Conservation (phyloP, 2,329 filamentous ascomycete species). For the Pseudogymnoascus sp. region DNA sequence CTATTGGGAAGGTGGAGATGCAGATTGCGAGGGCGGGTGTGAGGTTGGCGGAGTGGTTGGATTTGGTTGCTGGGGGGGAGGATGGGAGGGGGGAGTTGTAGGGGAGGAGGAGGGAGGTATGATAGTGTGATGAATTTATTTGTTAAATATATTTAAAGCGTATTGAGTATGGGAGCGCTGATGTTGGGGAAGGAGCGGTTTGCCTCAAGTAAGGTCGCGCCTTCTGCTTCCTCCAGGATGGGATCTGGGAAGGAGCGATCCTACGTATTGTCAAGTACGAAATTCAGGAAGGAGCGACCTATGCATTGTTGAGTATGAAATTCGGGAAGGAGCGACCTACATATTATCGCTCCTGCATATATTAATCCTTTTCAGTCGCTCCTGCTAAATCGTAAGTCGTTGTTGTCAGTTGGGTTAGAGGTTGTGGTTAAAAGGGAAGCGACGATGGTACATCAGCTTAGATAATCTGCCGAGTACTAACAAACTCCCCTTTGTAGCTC, state of each 20-base stretch:
- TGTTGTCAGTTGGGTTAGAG: background rate
- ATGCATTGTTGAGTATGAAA: too few species aligned
- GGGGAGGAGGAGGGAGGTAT: background rate
- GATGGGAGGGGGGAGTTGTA: slow-evolving; percentile 11
- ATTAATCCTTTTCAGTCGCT: background rate
- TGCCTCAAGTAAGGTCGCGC: background rate
- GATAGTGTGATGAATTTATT: background rate
- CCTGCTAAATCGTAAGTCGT: background rate
- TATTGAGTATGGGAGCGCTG: background rate
- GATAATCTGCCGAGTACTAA: background rate
- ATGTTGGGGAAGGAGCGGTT: background rate
- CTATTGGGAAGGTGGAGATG: slow-evolving; percentile 54
- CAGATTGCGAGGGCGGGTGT: slow-evolving; percentile 62
- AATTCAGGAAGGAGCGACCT: background rate
- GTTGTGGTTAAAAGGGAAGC: background rate
- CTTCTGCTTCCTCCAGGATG: background rate
- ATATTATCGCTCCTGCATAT: background rate
- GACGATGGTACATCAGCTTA: background rate
- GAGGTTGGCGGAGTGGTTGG: slow-evolving; percentile 58
- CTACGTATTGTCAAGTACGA: too few species aligned
- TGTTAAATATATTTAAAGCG: background rate
- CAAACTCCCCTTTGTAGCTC: slow-evolving; percentile 9
- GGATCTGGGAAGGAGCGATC: background rate
- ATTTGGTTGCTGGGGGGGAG: slow-evolving; percentile 43
- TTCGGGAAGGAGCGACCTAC: background rate